Percentiles rank a stretch among this genome's conserved stretches.
phyloP scores from a whole-genome alignment of 345 rosid genomes.

The Corchorus capsularis region DNA sequence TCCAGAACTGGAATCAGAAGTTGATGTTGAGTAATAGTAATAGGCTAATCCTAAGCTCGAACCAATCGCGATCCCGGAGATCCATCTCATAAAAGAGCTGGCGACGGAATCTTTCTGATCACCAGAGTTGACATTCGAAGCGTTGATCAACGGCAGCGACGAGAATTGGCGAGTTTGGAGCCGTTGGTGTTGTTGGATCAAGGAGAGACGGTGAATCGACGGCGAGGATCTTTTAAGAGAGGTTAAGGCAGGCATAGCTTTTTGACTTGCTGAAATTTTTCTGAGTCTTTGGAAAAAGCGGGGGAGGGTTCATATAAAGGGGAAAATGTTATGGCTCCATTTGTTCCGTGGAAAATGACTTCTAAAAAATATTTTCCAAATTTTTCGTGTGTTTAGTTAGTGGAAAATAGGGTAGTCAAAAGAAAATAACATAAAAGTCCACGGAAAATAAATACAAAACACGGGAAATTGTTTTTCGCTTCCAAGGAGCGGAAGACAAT shows the following conservation, averaged over 20 bases:
- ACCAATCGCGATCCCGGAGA: slow-evolving; percentile 54
- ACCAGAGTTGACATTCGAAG: slow-evolving; percentile 22
- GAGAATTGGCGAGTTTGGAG: slow-evolving; percentile 46
- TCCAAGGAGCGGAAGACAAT: too few species aligned
- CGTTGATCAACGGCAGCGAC: slow-evolving; percentile 28
- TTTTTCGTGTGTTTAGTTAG: too few species aligned
- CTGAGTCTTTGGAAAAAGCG: not conserved
- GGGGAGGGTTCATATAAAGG: too few species aligned
- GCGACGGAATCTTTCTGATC: slow-evolving; percentile 7
- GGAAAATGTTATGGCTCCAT: not conserved
- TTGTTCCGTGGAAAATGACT: too few species aligned
- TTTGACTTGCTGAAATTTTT: not conserved
- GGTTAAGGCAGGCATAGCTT: slow-evolving; percentile 39
- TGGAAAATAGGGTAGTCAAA: too few species aligned
- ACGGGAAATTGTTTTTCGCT: too few species aligned
- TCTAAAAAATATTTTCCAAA: too few species aligned
- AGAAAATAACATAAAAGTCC: too few species aligned
- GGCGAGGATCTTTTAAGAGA: slow-evolving; percentile 43
- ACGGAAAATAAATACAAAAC: too few species aligned
- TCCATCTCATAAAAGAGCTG: slow-evolving; percentile 44
- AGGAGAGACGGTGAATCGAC: slow-evolving; percentile 35
- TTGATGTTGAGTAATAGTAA: slow-evolving; percentile 40
- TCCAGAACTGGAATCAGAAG: slow-evolving; percentile 33
- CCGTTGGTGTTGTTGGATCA: slow-evolving; percentile 54
- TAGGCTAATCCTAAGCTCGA: slow-evolving; percentile 62